These are phyloP conservation scores for Liquidambar formosana DNA, from an alignment of 164 flowering plant species.

Conservation along the genomic window DNA sequence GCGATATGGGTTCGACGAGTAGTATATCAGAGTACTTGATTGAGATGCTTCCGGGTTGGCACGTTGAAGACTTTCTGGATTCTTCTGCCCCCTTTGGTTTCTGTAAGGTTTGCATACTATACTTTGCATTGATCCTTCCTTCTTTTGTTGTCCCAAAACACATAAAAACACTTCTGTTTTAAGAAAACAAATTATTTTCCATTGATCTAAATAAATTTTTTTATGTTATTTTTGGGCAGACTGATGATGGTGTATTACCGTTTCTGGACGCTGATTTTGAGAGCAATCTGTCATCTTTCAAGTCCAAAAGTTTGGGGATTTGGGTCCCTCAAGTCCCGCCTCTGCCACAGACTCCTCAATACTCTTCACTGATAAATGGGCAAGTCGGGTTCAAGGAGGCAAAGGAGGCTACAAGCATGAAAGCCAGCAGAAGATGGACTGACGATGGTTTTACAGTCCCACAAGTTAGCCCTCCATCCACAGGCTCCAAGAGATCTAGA, in stretches of 20 bases:
- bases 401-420: constrained; percentile 27
- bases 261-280: constrained; percentile 35
- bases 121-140: background rate
- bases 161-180: background rate
- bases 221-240: constrained; percentile 20
- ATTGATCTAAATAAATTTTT: background rate
- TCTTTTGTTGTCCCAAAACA: background rate
- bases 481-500: constrained; percentile 56
- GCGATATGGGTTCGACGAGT: constrained; percentile 38
- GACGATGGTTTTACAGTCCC: constrained; percentile 75
- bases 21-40: constrained; percentile 88
- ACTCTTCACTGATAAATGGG: constrained; percentile 10
- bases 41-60: constrained; percentile 90
- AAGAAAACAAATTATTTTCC: background rate
- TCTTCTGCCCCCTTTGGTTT: constrained; percentile 43
- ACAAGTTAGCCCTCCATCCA: constrained; percentile 51
- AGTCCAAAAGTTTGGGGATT: constrained; percentile 36
- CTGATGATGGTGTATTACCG: constrained; percentile 21
- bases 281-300: constrained; percentile 23
- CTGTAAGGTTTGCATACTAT: constrained; percentile 59
- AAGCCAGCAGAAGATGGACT: constrained; percentile 29
- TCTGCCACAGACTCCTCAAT: constrained; percentile 14
- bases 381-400: constrained; percentile 28
- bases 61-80: constrained; percentile 80
- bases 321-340: constrained; percentile 68